Evolutionary conservation across 768 basidiomycete genomes (phyloP), one percentile per base, ranked within the genome.

Genomic region (Podaxis sp.): DNA sequence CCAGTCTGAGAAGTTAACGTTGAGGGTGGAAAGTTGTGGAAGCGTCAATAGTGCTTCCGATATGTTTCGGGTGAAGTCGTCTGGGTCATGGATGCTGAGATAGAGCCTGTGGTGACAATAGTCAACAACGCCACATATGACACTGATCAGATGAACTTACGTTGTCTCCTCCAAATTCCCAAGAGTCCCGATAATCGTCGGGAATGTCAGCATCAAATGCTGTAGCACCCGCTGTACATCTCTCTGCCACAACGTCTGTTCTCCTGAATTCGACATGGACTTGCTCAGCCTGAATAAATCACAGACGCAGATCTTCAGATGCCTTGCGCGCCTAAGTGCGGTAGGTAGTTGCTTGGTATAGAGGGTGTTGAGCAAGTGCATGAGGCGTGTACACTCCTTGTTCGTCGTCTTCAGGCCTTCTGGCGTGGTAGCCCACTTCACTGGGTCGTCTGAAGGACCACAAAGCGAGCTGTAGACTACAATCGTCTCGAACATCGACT

Each of bases 401-500:
- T n/a, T 24, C n/a, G 39, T 28, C 1, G 39, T 39, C 24, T 53
- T 40, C 17, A 42, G 9, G 7, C 39, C 51, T 13, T 28, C 39
- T n/a, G 15, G 0, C 3, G 52, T 17, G 2, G 15, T 8, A 2
- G n/a, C 39, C 52, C 59, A 53, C 7, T 54, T n/a, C 8, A 54
- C 15, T n/a, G 59, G 59, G 4, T 53, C 59, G 24, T 44, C 19
- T 19, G 26, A 26, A 40, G 40, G 44, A 2, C 12, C 39, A 22
- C 46, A 44, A n/a, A 46, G 24, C n/a, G 57, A 59, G 13, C 51
- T 52, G 15, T 46, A 33, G 4, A 61, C 12, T 15, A 28, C 52
- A n/a, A 61, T 52, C 39, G 59, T 54, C 17, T 54, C 59, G 52
- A 61, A 61, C 52, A 61, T 61, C 11, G 24, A 26, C 17, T 61